Percentiles rank a stretch among this genome's conserved stretches.
Evolutionary conservation across 129 eudicot genomes (phyloP).

Genomic region (Helichrysum umbraculigerum): DNA sequence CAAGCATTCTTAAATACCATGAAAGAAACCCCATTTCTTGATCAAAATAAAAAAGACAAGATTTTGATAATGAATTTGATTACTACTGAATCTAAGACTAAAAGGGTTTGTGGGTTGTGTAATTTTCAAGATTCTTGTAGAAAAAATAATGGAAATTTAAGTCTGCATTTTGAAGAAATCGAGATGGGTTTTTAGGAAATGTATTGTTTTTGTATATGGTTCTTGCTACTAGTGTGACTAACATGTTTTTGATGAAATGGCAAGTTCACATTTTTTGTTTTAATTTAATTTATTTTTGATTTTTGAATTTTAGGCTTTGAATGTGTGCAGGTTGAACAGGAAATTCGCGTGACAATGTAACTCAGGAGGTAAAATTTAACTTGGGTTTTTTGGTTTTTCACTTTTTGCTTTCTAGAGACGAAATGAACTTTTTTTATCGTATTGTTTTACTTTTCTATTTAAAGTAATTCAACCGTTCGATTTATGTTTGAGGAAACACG

Average conservation of each 20-base stretch:
- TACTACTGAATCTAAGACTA: not conserved
- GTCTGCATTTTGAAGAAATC: conserved; percentile 28
- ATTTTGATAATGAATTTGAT: conserved; percentile 15
- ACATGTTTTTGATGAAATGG: conserved; percentile 14
- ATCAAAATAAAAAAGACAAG: conserved; percentile 15
- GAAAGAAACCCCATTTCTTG: conserved; percentile 41
- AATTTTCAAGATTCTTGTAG: conserved; percentile 29
- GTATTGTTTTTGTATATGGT: not conserved
- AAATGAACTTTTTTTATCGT: not conserved
- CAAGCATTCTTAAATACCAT: conserved; percentile 67
- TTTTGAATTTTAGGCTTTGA: not conserved
- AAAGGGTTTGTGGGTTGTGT: conserved; percentile 22
- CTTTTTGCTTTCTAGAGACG: not conserved
- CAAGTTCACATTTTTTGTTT: conserved; percentile 21
- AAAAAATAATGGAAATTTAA: not conserved
- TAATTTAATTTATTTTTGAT: not conserved
- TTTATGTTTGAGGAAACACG: not conserved
- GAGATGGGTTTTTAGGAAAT: conserved; percentile 17
- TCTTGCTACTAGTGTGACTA: conserved; percentile 15
- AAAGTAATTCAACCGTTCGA: not conserved
- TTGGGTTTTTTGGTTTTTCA: not conserved
- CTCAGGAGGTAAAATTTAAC: not conserved
- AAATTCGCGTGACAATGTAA: conserved; percentile 16
- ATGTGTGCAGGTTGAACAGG: conserved; percentile 23
- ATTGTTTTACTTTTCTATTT: not conserved